Conservation (phyloP, 805 yeast species). For the Pachysolen tannophilus region DNA sequence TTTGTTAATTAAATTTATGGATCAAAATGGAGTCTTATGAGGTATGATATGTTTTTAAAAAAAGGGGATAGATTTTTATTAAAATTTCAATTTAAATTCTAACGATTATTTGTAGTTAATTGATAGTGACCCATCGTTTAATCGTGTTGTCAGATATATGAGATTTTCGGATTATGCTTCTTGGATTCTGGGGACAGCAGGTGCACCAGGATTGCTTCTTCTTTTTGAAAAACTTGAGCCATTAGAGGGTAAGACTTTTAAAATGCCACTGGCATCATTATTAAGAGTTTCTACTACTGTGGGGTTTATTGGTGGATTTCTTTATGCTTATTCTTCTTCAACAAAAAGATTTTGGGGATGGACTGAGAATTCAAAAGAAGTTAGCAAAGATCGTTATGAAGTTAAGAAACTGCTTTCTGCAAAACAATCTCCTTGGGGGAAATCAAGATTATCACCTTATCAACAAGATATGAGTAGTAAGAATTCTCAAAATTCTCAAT, state of each 20-base stretch:
- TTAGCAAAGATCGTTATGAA: constrained; percentile 64
- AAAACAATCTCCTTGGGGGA: constrained; percentile 63
- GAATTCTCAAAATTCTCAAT: constrained; percentile 66
- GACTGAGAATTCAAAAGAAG: constrained; percentile 66
- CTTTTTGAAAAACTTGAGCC: constrained; percentile 41
- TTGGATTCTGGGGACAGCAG: constrained; percentile 38
- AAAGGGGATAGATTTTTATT: not conserved
- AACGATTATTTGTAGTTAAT: constrained; percentile 31
- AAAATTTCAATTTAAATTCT: not conserved
- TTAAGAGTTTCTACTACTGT: constrained; percentile 53
- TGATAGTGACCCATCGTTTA: constrained; percentile 74
- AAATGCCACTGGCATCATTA: constrained; percentile 44
- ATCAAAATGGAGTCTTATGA: not conserved
- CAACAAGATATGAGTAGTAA: constrained; percentile 68
- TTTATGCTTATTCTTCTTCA: constrained; percentile 59
- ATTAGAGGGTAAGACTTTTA: constrained; percentile 33
- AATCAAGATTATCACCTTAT: constrained; percentile 56
- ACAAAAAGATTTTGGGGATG: constrained; percentile 72
- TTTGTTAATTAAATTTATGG: too few species aligned
- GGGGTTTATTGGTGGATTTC: constrained; percentile 70
- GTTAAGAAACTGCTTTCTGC: constrained; percentile 56
- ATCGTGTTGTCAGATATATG: constrained; percentile 64
- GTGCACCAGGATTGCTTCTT: constrained; percentile 39
- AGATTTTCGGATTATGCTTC: constrained; percentile 56
- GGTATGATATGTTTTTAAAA: not conserved